Evolutionary conservation across 2,329 filamentous ascomycete genomes (phyloP).

Genomic region (Phialocephala subalpina): DNA sequence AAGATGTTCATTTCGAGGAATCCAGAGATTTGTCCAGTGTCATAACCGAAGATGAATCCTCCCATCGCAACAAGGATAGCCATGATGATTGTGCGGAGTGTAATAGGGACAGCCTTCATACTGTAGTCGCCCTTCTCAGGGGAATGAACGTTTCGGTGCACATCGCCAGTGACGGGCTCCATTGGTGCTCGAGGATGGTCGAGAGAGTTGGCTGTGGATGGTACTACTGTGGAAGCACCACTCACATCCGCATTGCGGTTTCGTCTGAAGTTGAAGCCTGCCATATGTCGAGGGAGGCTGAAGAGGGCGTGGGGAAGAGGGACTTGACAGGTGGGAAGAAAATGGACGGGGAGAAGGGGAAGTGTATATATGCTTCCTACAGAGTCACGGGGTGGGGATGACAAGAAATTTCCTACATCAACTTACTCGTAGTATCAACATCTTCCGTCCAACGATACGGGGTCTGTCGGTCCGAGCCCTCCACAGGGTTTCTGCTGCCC

Average conservation of each 20-base stretch:
- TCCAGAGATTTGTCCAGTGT: conserved; percentile 55
- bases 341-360: not conserved
- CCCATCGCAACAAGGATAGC: conserved; percentile 38
- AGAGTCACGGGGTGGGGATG: not conserved
- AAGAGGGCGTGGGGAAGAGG: too few species aligned
- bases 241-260: conserved; percentile 23
- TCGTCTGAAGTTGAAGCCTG: conserved; percentile 20
- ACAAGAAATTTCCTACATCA: not conserved
- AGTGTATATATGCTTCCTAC: conserved; percentile 10
- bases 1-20: conserved; percentile 70
- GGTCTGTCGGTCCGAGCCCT: not conserved
- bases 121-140: conserved; percentile 19
- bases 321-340: not conserved
- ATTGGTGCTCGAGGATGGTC: conserved; percentile 14
- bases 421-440: not conserved
- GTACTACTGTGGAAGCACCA: conserved; percentile 18
- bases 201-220: conserved; percentile 22
- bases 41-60: conserved; percentile 45
- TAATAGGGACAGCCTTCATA: conserved; percentile 21
- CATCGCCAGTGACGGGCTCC: conserved; percentile 16
- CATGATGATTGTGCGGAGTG: conserved; percentile 36
- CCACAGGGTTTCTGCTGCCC: not conserved
- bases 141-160: not conserved
- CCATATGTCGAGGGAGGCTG: conserved; percentile 15
- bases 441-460: not conserved